Percentiles rank a stretch among this genome's conserved stretches.
phyloP scores from a whole-genome alignment of 164 flowering plant genomes.

The Amborella trichopoda region DNA sequence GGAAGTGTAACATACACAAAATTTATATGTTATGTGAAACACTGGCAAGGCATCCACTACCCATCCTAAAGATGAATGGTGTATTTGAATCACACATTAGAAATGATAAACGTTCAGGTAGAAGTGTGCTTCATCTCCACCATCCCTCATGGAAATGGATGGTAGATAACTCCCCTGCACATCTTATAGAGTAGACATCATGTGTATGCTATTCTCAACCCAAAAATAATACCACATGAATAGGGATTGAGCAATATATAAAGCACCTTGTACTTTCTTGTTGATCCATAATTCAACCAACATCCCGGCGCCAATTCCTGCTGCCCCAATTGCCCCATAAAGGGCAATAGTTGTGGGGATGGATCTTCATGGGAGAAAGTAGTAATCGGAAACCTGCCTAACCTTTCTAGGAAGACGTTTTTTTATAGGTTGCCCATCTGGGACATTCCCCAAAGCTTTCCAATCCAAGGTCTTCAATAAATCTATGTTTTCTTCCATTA shows the following conservation, averaged over 20 bases:
- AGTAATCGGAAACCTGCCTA: slow-evolving; percentile 65
- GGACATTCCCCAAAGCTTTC: slow-evolving; percentile 31
- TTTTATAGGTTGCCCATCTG: slow-evolving; percentile 20
- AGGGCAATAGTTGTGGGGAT: slow-evolving; percentile 43
- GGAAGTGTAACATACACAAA: not conserved
- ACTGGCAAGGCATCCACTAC: not conserved
- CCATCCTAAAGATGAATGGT: not conserved
- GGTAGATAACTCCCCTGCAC: too few species aligned
- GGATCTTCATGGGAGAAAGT: slow-evolving; percentile 74
- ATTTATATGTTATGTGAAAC: not conserved
- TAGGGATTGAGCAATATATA: not conserved
- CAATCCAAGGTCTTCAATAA: slow-evolving; percentile 47
- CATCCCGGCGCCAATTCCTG: slow-evolving; percentile 88
- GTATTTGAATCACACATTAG: too few species aligned
- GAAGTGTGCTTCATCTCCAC: too few species aligned
- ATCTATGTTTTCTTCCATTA: slow-evolving; percentile 47
- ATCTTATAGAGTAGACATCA: not conserved
- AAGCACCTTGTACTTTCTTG: slow-evolving; percentile 62
- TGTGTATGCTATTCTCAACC: not conserved
- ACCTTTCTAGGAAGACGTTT: slow-evolving; percentile 54
- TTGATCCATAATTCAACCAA: slow-evolving; percentile 66
- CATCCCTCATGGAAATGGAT: too few species aligned
- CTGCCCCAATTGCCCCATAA: slow-evolving; percentile 57
- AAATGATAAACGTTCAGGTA: too few species aligned
- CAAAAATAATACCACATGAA: not conserved